Base-by-base conservation (phyloP, 1,139 yeast genomes). In the Magnusiomyces tetraspermus region DNA sequence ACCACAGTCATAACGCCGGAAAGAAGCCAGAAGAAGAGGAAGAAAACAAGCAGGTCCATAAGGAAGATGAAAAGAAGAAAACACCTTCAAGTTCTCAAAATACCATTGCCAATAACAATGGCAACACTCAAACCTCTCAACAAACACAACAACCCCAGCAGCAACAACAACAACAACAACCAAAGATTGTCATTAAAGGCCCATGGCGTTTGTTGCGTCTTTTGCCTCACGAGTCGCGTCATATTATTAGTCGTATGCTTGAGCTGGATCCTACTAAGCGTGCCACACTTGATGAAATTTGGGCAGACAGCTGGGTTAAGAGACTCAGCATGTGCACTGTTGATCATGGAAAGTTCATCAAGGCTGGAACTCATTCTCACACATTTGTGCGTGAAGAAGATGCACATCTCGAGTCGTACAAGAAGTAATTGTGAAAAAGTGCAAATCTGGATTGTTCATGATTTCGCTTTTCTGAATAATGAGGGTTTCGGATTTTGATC, bases 161-260 rank as follows among this genome's bases (percentile, higher is more conserved):
- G 59, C 58, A 59, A 61, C 51, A 61, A 55, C 59, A 17, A 52
- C 31, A 43, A 6, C 42, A 53, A 17, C 44, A 51, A 23, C 65
- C 57, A 23, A 59, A 59, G 52, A 63, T 60, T 48, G 55, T 58
- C 46, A 67, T 71, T 51, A 64, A 65, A 48, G 98, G 98, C 1
- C 97, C 97, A 1, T 88, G 92, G 75, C 75, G 97, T 61, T 71
- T 94, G 58, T 75, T 92, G 75, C 78, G 97, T 62, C 74, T 92
- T 58, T 73, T 94, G 49, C 98, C 98, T 1, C 85, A 83, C 60
- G 89, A 89, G 2, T 78, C 96, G 17, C 77, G 97, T 60, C 86
- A 85, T 8, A 76, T 92, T 11, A 77, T 92, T 46, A 80, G 82
- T 26, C 75, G 75, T 48, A 89, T 92, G 87, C 73, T 92, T 31